Base-by-base conservation (phyloP, 805 yeast species). In the Ascoidea tarda region DNA sequence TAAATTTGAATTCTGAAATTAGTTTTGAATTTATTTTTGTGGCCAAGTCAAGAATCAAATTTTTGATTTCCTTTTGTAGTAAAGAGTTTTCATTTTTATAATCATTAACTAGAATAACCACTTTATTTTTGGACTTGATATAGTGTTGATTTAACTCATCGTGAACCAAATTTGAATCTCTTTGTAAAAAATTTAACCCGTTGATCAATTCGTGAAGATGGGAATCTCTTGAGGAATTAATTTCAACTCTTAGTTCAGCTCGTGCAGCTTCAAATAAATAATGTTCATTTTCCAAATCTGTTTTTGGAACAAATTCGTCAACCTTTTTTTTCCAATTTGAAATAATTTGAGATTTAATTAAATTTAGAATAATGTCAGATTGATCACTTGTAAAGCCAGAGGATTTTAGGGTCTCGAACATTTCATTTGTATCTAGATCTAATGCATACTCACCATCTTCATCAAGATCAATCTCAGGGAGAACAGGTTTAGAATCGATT, bases 211-310 rank as follows among this genome's bases (percentile, higher is more conserved):
- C 83, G 58, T 81, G 81, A 52, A 84, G 71, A 55, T 87, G 86
- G 10, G 72, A 69, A 57, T 84, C 89, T 58, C 97, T 70, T 33
- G 84, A 76, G 46, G 82, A 75, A 46, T 83, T 80, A 31, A 89
- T 78, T 59, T 89, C 96, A 48, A 84, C 87, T 50, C 84, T 68
- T 45, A 91, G 67, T 64, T 91, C 98, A 52, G 90, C 83, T 56
- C 87, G 87, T 0, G 96, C 96, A 38, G 96, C 95, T 63, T 89
- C 91, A 64, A 88, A 90, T 12, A 93, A 68, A 62, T 91, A 93
- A 28, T 79, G 76, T 60, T 91, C 96, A 60, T 90, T 91, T 57
- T 90, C 96, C 14, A 88, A 68, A 59, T 88, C 96, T 56, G 80
- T 79, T 32, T 67, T 67, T 28, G 73, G 71, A 16, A 72, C 63